These are phyloP conservation scores for Amauroascus niger DNA, from an alignment of 2,329 filamentous ascomycete species.

Conservation along the genomic window DNA sequence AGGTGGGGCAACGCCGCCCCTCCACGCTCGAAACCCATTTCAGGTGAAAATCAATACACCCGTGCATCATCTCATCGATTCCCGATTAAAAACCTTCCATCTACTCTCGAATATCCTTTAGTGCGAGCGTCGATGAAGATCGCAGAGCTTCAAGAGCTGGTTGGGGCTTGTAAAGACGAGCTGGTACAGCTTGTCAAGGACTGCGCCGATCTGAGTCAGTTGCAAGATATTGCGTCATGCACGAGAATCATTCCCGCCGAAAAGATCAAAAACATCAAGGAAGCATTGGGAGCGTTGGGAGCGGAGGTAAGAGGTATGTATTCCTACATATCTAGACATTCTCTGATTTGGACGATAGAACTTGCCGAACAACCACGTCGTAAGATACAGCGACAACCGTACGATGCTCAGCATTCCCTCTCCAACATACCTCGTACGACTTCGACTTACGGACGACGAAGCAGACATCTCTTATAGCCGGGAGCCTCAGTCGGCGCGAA, in stretches of 20 bases:
- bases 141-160: not conserved
- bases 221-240: not conserved
- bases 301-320: not conserved
- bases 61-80: not conserved
- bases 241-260: not conserved
- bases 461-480: not conserved
- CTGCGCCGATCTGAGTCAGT: not conserved
- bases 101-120: not conserved
- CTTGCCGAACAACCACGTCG: not conserved
- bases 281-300: not conserved
- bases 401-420: not conserved
- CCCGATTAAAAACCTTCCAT: not conserved
- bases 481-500: not conserved
- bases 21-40: not conserved
- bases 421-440: not conserved
- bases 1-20: not conserved
- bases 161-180: not conserved
- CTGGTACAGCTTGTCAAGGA: not conserved
- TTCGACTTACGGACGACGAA: not conserved
- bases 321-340: not conserved
- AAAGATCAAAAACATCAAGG: not conserved
- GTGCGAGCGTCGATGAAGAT: not conserved
- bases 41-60: not conserved
- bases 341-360: not conserved
- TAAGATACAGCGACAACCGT: not conserved